Conservation (phyloP, 2,329 filamentous ascomycete genomes). For the Aspergillus sp. region DNA sequence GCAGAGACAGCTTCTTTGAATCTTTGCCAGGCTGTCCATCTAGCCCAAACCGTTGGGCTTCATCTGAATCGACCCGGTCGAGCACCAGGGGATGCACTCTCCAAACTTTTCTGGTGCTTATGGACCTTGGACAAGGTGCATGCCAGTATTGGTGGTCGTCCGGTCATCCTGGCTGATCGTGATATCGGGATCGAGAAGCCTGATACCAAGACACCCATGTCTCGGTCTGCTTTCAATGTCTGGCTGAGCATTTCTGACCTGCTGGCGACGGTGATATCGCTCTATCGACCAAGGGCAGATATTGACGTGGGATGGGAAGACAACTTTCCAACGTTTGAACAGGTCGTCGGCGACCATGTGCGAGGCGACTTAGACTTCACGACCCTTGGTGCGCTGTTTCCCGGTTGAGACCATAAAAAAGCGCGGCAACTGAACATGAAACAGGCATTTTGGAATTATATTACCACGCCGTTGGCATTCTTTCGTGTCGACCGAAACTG, state of each 20-base stretch:
- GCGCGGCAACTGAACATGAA: background rate
- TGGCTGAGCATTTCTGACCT: constrained; percentile 33
- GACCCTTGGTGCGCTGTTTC: constrained; percentile 18
- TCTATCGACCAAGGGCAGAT: constrained; percentile 30
- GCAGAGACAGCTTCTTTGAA: constrained; percentile 34
- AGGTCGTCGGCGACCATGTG: constrained; percentile 22
- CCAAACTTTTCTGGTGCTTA: constrained; percentile 32
- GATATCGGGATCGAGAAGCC: constrained; percentile 33
- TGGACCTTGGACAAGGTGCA: constrained; percentile 38
- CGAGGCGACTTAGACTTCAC: constrained; percentile 20
- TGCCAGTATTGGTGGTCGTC: constrained; percentile 33
- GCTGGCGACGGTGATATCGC: constrained; percentile 32
- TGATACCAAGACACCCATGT: constrained; percentile 5
- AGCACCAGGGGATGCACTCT: constrained; percentile 19
- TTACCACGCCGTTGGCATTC: constrained; percentile 50
- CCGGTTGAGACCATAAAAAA: background rate
- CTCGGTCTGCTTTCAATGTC: constrained; percentile 24
- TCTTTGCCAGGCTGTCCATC: constrained; percentile 34
- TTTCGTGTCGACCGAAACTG: constrained; percentile 44
- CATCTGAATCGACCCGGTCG: constrained; percentile 32
- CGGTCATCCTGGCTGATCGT: constrained; percentile 31
- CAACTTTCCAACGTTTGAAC: constrained; percentile 31
- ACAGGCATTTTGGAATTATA: constrained; percentile 41
- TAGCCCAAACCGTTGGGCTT: constrained; percentile 32
- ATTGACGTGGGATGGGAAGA: constrained; percentile 31